A percentile compares a stretch with the other conserved stretches of the same genome.
Evolutionary conservation across 768 basidiomycete genomes (phyloP).

Genomic region (Russula brevipes): DNA sequence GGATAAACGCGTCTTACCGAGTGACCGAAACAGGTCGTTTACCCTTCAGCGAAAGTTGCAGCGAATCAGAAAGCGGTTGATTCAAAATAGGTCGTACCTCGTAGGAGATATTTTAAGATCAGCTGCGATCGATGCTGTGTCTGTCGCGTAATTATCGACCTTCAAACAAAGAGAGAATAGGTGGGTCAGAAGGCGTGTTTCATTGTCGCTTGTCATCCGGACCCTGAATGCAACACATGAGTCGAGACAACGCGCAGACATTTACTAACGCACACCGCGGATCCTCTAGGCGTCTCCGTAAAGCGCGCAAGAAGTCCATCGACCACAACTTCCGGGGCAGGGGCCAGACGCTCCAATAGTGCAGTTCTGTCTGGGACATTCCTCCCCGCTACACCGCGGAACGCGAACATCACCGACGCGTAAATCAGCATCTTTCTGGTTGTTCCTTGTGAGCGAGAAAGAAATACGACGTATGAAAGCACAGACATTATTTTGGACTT

Average conservation of each 20-base stretch:
- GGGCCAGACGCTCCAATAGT: slow-evolving; percentile 51
- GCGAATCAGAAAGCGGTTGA: not conserved
- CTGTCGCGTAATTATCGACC: slow-evolving; percentile 70
- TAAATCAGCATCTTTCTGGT: slow-evolving; percentile 73
- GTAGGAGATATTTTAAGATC: slow-evolving; percentile 63
- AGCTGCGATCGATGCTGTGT: slow-evolving; percentile 59
- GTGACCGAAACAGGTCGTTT: slow-evolving; percentile 65
- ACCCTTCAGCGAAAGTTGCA: slow-evolving; percentile 39
- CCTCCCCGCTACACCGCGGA: slow-evolving; percentile 43
- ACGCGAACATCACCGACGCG: slow-evolving; percentile 75
- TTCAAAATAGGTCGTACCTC: slow-evolving; percentile 47
- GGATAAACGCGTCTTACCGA: slow-evolving; percentile 42
- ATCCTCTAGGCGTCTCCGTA: slow-evolving; percentile 67
- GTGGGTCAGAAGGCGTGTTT: slow-evolving; percentile 68
- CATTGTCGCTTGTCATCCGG: slow-evolving; percentile 58
- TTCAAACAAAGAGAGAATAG: slow-evolving; percentile 78
- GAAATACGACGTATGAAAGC: slow-evolving; percentile 3
- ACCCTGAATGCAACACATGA: slow-evolving; percentile 20
- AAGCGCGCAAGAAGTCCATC: slow-evolving; percentile 77
- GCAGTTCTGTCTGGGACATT: slow-evolving; percentile 45
- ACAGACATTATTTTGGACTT: slow-evolving; percentile 62
- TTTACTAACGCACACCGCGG: slow-evolving; percentile 49
- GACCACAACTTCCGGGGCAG: slow-evolving; percentile 57
- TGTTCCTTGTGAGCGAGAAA: not conserved
- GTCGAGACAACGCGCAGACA: not conserved